These are phyloP conservation scores for Ophiostoma australiae DNA, from an alignment of 2,329 filamentous ascomycete genomes.

Conservation along the genomic window DNA sequence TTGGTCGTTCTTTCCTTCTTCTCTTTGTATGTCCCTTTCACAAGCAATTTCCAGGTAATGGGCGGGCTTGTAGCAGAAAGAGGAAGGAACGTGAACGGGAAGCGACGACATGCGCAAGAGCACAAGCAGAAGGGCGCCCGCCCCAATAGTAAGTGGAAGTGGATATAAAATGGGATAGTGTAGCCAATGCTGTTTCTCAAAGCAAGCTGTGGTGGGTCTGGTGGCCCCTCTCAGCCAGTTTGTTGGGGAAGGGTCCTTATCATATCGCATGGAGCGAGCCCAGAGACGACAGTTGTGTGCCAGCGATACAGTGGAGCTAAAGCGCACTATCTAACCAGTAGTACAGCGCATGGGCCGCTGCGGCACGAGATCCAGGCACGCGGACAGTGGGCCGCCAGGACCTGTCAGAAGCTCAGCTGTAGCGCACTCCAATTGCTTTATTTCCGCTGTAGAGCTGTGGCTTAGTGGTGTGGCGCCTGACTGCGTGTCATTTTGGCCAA, in stretches of 20 bases:
- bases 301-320: not conserved
- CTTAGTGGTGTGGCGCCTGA: constrained; percentile 22
- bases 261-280: constrained; percentile 14
- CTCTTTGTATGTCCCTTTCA: not conserved
- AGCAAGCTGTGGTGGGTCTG: constrained; percentile 13
- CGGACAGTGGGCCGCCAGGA: constrained; percentile 7
- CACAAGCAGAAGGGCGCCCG: not conserved
- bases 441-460: constrained; percentile 18
- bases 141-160: not conserved
- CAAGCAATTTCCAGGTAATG: not conserved
- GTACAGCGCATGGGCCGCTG: not conserved
- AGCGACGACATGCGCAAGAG: not conserved
- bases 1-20: constrained; percentile 1
- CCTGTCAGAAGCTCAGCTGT: constrained; percentile 10
- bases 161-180: not conserved
- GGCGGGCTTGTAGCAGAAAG: not conserved
- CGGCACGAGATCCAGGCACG: constrained; percentile 13
- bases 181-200: not conserved
- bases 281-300: not conserved
- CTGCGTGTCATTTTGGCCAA: constrained; percentile 12
- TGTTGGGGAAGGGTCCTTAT: constrained; percentile 24
- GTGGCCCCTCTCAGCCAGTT: constrained; percentile 5
- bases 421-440: not conserved
- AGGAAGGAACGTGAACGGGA: constrained; percentile 1
- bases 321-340: not conserved